Percentiles rank a stretch among this genome's conserved stretches.
Conservation (phyloP, 2,329 filamentous ascomycete species). For the Fusarium robinianum region DNA sequence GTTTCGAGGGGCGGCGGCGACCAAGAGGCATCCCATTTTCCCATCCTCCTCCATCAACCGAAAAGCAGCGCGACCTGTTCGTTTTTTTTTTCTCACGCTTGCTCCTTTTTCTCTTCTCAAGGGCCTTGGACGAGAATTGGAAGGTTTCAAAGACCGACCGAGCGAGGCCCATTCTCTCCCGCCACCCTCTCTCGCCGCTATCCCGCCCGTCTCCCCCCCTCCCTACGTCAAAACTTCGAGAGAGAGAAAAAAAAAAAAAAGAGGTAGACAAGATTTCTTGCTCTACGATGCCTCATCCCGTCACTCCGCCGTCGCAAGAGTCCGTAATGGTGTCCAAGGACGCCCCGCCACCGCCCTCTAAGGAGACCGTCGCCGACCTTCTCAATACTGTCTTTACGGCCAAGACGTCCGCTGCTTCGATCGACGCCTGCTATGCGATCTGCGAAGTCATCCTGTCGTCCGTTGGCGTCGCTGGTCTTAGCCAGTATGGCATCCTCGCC, state of each 20-base stretch:
- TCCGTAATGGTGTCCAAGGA: constrained; percentile 51
- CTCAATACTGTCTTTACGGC: constrained; percentile 71
- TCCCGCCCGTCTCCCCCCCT: no score
- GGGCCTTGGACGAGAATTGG: no score
- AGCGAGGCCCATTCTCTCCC: constrained; percentile 27
- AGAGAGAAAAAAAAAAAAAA: constrained; percentile 3
- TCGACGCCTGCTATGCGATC: constrained; percentile 66
- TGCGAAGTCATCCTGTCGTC: constrained; percentile 62
- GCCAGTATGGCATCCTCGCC: constrained; percentile 57
- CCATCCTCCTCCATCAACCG: constrained; percentile 22
- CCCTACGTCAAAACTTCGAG: constrained; percentile 1
- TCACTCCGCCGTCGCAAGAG: constrained; percentile 49
- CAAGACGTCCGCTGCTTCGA: constrained; percentile 68
- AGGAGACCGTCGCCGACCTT: constrained; percentile 68
- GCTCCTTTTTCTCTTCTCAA: constrained; percentile 24
- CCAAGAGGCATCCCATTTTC: no score
- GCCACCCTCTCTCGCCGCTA: no score
- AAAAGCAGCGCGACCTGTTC: constrained; percentile 29
- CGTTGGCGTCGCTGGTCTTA: constrained; percentile 58
- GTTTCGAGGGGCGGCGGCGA: no score
- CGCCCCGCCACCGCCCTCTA: constrained; percentile 61
- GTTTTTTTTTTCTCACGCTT: constrained; percentile 28
- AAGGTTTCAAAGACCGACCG: constrained; percentile 10
- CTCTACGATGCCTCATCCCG: constrained; percentile 53
- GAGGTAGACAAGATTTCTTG: constrained; percentile 1